Percentiles rank a stretch among this genome's conserved stretches.
Evolutionary conservation across 805 yeast genomes (phyloP).

Genomic region (Teunomyces tritomae): DNA sequence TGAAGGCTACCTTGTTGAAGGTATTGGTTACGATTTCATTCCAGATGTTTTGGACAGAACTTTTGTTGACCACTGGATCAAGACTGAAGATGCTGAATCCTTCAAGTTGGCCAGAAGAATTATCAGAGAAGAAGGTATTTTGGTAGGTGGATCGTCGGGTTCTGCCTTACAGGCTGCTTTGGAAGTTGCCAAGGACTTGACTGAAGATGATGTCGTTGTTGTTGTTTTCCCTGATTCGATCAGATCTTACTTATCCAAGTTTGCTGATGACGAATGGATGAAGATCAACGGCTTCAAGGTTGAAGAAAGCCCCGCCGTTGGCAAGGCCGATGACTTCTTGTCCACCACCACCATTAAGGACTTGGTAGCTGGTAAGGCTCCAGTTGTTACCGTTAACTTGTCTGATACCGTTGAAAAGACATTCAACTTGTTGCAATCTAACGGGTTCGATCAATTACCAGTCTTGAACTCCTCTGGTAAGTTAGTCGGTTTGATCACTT

Average conservation of each 20-base stretch:
- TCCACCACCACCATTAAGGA: conserved; percentile 54
- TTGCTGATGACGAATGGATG: conserved; percentile 92
- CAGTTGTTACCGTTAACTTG: conserved; percentile 71
- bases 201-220: conserved; percentile 72
- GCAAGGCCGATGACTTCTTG: conserved; percentile 43
- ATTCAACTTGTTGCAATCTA: conserved; percentile 64
- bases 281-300: conserved; percentile 66
- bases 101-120: conserved; percentile 79
- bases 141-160: conserved; percentile 90
- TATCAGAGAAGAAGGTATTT: conserved; percentile 79
- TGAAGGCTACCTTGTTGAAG: conserved; percentile 76
- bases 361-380: conserved; percentile 61
- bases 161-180: conserved; percentile 79
- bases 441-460: conserved; percentile 85
- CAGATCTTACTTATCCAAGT: conserved; percentile 82
- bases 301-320: conserved; percentile 37
- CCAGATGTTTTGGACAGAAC: conserved; percentile 75
- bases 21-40: conserved; percentile 86
- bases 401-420: conserved; percentile 61
- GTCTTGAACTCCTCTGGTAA: conserved; percentile 61
- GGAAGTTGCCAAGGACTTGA: conserved; percentile 62
- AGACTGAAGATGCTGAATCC: conserved; percentile 79
- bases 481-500: conserved; percentile 71
- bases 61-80: conserved; percentile 74
- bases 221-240: conserved; percentile 84